phyloP scores from a whole-genome alignment of 768 basidiomycete genomes.

The Hericium erinaceus region DNA sequence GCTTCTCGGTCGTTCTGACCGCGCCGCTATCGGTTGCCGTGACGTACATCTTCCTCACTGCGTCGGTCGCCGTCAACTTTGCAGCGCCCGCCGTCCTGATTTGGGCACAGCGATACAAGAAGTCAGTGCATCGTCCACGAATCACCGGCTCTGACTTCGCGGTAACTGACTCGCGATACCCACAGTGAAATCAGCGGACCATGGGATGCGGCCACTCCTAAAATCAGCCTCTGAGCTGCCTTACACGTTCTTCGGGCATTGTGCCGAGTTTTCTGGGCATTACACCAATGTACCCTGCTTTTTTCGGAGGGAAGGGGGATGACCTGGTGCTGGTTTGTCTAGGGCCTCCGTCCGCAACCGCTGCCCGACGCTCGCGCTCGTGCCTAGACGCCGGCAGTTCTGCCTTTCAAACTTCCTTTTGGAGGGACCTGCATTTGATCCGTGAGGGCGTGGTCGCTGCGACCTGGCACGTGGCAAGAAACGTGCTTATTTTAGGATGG shows the following conservation, averaged over 20 bases:
- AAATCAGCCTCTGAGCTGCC: not conserved
- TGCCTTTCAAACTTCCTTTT: too few species aligned
- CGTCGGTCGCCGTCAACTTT: slow-evolving; percentile 54
- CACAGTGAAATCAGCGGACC: slow-evolving; percentile 81
- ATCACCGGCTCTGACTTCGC: slow-evolving; percentile 7
- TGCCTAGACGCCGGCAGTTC: not conserved
- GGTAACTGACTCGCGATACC: slow-evolving; percentile 9
- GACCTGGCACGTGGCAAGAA: not conserved
- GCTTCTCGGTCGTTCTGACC: slow-evolving; percentile 43
- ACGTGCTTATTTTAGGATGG: too few species aligned
- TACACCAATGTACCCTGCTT: too few species aligned
- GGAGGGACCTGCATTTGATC: not conserved
- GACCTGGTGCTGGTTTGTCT: not conserved
- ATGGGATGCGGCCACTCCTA: slow-evolving; percentile 81
- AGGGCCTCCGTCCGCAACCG: not conserved
- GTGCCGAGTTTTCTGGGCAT: too few species aligned
- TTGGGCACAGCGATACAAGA: slow-evolving; percentile 86
- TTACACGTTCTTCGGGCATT: too few species aligned
- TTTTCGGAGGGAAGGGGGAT: too few species aligned
- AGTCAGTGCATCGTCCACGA: slow-evolving; percentile 38
- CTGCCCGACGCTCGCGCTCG: not conserved
- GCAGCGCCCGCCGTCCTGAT: slow-evolving; percentile 65
- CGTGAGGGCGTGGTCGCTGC: not conserved
- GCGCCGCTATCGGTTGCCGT: slow-evolving; percentile 45
- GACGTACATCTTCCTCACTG: slow-evolving; percentile 40